Evolutionary conservation across 371 early-diverging fungal genomes (phyloP).

Genomic region (Lichtheimia corymbifera): DNA sequence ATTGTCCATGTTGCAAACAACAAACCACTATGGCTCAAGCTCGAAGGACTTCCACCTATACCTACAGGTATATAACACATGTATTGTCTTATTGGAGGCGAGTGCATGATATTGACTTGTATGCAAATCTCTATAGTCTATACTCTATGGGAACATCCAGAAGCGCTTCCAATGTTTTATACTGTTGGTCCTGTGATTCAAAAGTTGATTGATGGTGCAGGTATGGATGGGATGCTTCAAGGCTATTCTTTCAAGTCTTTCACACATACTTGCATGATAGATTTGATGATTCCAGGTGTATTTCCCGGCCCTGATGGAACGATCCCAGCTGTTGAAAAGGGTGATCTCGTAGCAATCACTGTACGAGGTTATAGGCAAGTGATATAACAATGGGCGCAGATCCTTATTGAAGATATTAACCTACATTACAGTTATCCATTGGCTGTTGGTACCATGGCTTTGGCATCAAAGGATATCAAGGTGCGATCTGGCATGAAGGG

Average conservation of each 20-base stretch:
- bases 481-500: slow-evolving; percentile 65
- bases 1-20: slow-evolving; percentile 57
- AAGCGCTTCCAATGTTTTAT: slow-evolving; percentile 58
- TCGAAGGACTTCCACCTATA: slow-evolving; percentile 35
- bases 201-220: slow-evolving; percentile 68
- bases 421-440: slow-evolving; percentile 41
- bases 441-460: slow-evolving; percentile 61
- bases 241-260: slow-evolving; percentile 8
- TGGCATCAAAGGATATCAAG: slow-evolving; percentile 46
- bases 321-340: slow-evolving; percentile 47
- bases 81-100: not conserved
- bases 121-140: slow-evolving; percentile 41
- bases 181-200: slow-evolving; percentile 64
- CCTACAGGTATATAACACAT: slow-evolving; percentile 38
- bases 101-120: not conserved
- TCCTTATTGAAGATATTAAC: not conserved
- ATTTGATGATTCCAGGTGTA: slow-evolving; percentile 68
- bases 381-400: not conserved
- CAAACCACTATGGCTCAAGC: slow-evolving; percentile 64
- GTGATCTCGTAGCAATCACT: slow-evolving; percentile 55
- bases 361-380: slow-evolving; percentile 54
- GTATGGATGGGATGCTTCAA: slow-evolving; percentile 23
- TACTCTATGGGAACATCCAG: slow-evolving; percentile 66
- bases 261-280: slow-evolving; percentile 18
- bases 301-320: slow-evolving; percentile 47